Evolutionary conservation across 2,329 filamentous ascomycete species (phyloP).

Genomic region (Botrytis paeoniae): DNA sequence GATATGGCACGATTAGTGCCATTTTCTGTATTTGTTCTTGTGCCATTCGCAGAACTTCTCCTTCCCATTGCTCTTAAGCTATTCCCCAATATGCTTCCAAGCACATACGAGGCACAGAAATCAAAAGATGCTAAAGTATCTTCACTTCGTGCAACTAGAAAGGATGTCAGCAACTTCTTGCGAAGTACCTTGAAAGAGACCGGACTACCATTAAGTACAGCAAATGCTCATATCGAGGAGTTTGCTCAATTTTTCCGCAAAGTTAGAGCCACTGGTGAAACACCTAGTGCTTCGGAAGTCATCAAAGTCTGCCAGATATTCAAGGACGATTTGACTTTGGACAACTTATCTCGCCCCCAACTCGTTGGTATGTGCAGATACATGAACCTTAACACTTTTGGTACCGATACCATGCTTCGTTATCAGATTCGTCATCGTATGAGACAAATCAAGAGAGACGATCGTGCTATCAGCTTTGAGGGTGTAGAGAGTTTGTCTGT

Average conservation of each 20-base stretch:
- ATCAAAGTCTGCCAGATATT: constrained; percentile 99
- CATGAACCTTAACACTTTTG: constrained; percentile 96
- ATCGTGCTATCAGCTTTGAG: constrained; percentile 90
- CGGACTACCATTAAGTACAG: constrained; percentile 81
- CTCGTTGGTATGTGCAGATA: constrained; percentile 97
- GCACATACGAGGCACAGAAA: constrained; percentile 91
- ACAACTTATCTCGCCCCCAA: constrained; percentile 94
- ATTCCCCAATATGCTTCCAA: constrained; percentile 96
- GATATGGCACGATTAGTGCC: constrained; percentile 90
- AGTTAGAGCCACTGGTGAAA: constrained; percentile 84
- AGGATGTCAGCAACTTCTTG: constrained; percentile 89
- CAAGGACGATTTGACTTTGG: constrained; percentile 93
- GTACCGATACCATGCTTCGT: constrained; percentile 94
- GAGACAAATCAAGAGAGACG: constrained; percentile 98
- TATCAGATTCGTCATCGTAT: constrained; percentile 97
- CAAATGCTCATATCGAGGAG: constrained; percentile 86
- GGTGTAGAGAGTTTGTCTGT: constrained; percentile 93
- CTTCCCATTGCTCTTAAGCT: constrained; percentile 88
- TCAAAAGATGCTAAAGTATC: constrained; percentile 86
- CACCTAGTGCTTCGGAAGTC: constrained; percentile 83
- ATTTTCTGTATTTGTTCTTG: constrained; percentile 95
- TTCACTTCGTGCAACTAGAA: constrained; percentile 77
- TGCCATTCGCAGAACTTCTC: constrained; percentile 91
- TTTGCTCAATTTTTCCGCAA: constrained; percentile 98
- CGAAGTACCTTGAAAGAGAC: constrained; percentile 86